Base-by-base conservation (phyloP, 2,329 filamentous ascomycete species). In the Pseudogymnoascus sp. region DNA sequence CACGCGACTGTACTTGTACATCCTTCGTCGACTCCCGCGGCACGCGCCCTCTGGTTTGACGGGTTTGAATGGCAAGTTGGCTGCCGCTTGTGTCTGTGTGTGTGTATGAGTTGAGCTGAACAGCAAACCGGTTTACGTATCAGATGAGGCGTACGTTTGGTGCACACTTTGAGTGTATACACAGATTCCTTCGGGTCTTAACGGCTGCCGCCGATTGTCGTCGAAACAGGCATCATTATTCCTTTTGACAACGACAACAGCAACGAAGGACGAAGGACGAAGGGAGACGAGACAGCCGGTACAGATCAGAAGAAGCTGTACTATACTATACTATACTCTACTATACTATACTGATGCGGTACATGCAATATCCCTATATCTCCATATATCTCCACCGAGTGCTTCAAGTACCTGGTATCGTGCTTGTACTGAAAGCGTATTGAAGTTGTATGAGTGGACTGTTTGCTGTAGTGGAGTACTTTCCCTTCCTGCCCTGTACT, bases 1-100 rank as follows among this genome's bases (percentile, higher is more conserved):
- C 44, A 50, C 44, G 44, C 23, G 44, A 50, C 44, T 50, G 44
- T 50, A 50, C 44, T 50, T 50, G 44, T 50, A 50, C 44, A 50
- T 50, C 23, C 23, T 50, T 28, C 44, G 44, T 50, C 23, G 44
- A 50, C 44, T 28, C 23, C 44, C 44, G 44, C 44, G 44, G 44
- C 44, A 50, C 44, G 44, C 44, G 44, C 44, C 14, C 44, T 50
- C 44, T 28, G 44, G 44, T 28, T 50, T 50, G 44, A 50, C 16
- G 44, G 18, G 37, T n/a, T 38, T 38, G 37, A 38, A 31, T 38
- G 37, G 14, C 7, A 28, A 12, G 42, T 25, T 50, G 21, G 23
- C 28, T 50, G 44, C 44, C 44, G 44, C 14, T n/a, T 28, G 23
- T 50, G 7, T 50, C 11, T 50, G 42, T 50, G 11, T 46, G 11